phyloP scores from a whole-genome alignment of 768 basidiomycete genomes.

The Lepiota venenata region DNA sequence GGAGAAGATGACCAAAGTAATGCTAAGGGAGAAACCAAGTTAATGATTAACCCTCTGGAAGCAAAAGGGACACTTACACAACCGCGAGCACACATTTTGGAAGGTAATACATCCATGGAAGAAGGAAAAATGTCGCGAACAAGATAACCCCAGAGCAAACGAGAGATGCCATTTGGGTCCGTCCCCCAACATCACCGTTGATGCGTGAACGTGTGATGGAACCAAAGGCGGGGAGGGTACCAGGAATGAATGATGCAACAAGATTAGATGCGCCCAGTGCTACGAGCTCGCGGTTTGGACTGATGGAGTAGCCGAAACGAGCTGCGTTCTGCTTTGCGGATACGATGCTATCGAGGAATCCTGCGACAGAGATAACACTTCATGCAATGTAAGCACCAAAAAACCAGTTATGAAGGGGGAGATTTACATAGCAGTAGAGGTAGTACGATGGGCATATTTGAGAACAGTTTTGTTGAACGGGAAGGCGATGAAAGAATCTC shows the following conservation, averaged over 20 bases:
- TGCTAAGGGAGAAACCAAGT: slow-evolving; percentile 43
- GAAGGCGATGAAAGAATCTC: slow-evolving; percentile 62
- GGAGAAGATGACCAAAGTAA: slow-evolving; percentile 80
- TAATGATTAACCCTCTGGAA: not conserved
- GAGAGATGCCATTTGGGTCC: slow-evolving; percentile 87
- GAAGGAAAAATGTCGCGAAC: slow-evolving; percentile 84
- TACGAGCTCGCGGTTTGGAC: slow-evolving; percentile 93
- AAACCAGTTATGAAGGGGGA: not conserved
- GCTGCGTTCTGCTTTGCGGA: slow-evolving; percentile 91
- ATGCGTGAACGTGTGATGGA: slow-evolving; percentile 91
- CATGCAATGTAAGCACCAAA: not conserved
- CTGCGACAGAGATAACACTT: slow-evolving; percentile 78
- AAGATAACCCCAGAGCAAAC: slow-evolving; percentile 73
- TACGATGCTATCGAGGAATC: slow-evolving; percentile 93
- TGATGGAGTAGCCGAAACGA: slow-evolving; percentile 84
- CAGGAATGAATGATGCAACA: slow-evolving; percentile 75
- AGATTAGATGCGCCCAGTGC: slow-evolving; percentile 88
- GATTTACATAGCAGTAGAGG: slow-evolving; percentile 76
- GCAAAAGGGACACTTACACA: slow-evolving; percentile 50
- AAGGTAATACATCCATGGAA: slow-evolving; percentile 81
- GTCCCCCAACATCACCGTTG: slow-evolving; percentile 84
- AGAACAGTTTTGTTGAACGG: slow-evolving; percentile 62
- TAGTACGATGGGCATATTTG: slow-evolving; percentile 72
- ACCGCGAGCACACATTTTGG: slow-evolving; percentile 91
- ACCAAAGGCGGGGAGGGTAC: slow-evolving; percentile 89